Conservation (phyloP, 306 rosid genomes). For the Rubus idaeus region DNA sequence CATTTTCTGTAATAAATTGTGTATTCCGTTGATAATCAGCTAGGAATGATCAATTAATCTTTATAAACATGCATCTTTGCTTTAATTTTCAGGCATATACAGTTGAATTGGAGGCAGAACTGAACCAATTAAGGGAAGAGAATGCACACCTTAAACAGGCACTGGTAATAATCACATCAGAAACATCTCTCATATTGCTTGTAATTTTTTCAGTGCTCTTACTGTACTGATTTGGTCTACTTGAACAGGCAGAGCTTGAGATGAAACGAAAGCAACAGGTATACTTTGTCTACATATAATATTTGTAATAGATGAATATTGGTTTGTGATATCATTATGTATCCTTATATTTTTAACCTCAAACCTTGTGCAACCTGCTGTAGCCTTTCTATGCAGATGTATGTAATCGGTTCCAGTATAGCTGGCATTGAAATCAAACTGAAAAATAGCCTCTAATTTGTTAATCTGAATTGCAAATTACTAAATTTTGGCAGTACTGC, state of each 20-base stretch:
- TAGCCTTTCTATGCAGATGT: neutral
- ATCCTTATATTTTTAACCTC: neutral
- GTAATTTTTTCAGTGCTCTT: neutral
- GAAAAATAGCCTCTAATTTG: neutral
- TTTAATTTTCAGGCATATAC: conserved; percentile 68
- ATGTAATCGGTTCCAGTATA: neutral
- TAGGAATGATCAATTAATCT: neutral
- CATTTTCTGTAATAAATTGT: neutral
- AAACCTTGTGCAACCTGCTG: neutral
- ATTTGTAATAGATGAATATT: neutral
- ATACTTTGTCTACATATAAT: neutral
- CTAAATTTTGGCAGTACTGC: conserved; percentile 36
- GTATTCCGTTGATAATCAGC: neutral
- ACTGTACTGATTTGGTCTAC: conserved; percentile 22
- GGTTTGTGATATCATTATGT: neutral
- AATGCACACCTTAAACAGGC: conserved; percentile 70
- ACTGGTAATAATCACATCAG: conserved; percentile 51
- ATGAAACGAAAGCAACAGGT: conserved; percentile 78
- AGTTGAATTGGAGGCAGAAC: conserved; percentile 84
- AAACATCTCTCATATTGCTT: neutral
- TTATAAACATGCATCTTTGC: neutral
- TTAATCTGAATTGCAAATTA: neutral
- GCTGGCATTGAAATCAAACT: neutral
- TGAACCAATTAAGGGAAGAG: conserved; percentile 71
- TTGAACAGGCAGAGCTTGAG: conserved; percentile 63